Percentiles rank a stretch among this genome's conserved stretches.
phyloP scores from a whole-genome alignment of 2,329 filamentous ascomycete genomes.

The Ophiosphaerella korrae region DNA sequence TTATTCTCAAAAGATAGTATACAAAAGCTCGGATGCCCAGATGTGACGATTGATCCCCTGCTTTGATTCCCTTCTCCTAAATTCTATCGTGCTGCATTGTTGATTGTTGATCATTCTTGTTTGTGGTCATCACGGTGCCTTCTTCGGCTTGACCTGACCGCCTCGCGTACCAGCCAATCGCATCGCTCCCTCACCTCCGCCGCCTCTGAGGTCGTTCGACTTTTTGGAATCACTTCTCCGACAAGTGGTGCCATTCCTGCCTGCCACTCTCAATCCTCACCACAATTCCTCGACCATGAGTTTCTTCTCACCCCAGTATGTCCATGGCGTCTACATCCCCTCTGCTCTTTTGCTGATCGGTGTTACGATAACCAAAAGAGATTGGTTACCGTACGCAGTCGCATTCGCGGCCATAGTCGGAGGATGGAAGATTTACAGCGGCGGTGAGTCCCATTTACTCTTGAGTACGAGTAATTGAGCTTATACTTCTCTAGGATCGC shows the following conservation, averaged over 20 bases:
- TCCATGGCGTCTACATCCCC: slow-evolving; percentile 84
- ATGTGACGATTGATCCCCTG: background rate
- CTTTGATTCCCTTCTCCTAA: background rate
- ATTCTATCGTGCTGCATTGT: background rate
- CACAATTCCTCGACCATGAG: slow-evolving; percentile 16
- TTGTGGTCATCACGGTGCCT: background rate
- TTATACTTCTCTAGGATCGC: slow-evolving; percentile 2
- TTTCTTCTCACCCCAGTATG: slow-evolving; percentile 61
- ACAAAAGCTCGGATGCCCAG: slow-evolving; percentile 2
- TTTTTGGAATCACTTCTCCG: slow-evolving; percentile 18
- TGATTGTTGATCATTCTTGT: background rate
- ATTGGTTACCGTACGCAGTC: slow-evolving; percentile 71
- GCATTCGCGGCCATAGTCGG: slow-evolving; percentile 69
- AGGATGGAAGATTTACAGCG: slow-evolving; percentile 72
- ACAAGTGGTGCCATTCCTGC: slow-evolving; percentile 12
- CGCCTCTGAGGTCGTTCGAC: slow-evolving; percentile 10
- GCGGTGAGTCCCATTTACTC: slow-evolving; percentile 60
- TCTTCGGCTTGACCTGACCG: slow-evolving; percentile 22
- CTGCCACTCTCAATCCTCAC: slow-evolving; percentile 6
- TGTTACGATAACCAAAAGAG: slow-evolving; percentile 75
- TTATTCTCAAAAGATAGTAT: background rate
- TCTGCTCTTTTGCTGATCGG: slow-evolving; percentile 78
- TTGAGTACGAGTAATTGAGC: background rate
- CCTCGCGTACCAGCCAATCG: slow-evolving; percentile 22
- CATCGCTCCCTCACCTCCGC: background rate